These are phyloP conservation scores for Penicillium sp. DNA, from an alignment of 2,329 filamentous ascomycete species.

Conservation along the genomic window DNA sequence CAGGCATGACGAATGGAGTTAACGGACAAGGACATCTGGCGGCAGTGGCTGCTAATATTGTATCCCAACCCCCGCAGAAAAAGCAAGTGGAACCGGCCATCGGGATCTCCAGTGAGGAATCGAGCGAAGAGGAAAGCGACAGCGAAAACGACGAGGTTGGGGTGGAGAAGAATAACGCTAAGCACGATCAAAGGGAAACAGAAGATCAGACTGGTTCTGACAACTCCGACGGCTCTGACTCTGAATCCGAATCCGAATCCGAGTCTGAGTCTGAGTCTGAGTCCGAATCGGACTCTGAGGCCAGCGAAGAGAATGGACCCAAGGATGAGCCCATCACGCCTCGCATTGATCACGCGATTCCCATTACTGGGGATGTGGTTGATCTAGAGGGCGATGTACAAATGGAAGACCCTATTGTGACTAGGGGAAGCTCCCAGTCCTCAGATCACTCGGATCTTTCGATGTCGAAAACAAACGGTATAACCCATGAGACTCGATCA, in stretches of 20 bases:
- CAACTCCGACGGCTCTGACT: neutral
- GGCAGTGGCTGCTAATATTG: neutral
- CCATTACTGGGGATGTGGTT: neutral
- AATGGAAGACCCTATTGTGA: conserved; percentile 10
- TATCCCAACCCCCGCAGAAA: neutral
- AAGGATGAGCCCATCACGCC: neutral
- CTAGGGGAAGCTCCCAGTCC: neutral
- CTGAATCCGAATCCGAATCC: neutral
- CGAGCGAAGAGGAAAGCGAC: neutral
- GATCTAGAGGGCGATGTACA: conserved; percentile 17
- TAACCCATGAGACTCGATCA: neutral
- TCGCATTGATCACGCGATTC: neutral
- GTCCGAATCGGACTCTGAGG: neutral
- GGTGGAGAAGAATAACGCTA: neutral
- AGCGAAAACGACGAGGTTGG: neutral
- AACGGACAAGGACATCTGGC: neutral
- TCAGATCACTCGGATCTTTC: neutral
- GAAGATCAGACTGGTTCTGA: neutral
- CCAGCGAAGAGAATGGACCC: neutral
- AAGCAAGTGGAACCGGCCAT: neutral
- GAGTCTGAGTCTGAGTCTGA: neutral
- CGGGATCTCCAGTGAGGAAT: neutral
- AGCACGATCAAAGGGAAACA: neutral
- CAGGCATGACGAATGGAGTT: neutral
- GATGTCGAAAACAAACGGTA: neutral